phyloP scores from a whole-genome alignment of 345 rosid species.

The Gossypium raimondii region DNA sequence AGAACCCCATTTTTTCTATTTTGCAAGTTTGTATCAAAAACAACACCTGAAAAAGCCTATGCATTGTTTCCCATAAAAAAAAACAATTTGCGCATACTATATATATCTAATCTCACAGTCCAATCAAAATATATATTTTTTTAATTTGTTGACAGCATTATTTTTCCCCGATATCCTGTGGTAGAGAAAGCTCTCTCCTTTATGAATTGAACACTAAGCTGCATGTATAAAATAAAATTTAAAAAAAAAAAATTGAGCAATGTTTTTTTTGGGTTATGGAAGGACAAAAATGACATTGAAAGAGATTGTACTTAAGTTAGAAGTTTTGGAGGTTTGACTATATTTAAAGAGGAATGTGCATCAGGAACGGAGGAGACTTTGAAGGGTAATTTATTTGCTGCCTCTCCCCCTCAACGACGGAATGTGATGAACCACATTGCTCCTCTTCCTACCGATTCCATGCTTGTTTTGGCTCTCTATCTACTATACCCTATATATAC shows the following conservation, averaged over 20 bases:
- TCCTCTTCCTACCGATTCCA: too few relatives aligned
- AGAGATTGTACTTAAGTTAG: not conserved
- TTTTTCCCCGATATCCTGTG: not conserved
- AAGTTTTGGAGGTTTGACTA: not conserved
- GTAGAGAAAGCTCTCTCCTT: slow-evolving; percentile 11
- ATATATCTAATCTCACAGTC: not conserved
- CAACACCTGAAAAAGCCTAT: not conserved
- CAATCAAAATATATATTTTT: not conserved
- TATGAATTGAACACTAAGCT: not conserved
- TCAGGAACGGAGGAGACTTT: not conserved
- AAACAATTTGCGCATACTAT: not conserved
- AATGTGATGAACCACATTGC: too few relatives aligned
- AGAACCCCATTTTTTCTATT: not conserved
- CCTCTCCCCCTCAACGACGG: too few relatives aligned
- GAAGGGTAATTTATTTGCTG: not conserved
- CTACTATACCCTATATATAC: too few relatives aligned
- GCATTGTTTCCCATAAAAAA: not conserved
- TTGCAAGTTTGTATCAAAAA: not conserved
- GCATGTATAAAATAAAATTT: not conserved
- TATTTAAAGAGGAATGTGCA: not conserved
- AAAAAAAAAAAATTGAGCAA: too few relatives aligned
- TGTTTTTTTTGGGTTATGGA: not conserved
- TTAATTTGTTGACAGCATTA: not conserved
- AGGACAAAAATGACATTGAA: not conserved
- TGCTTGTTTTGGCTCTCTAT: too few relatives aligned